Evolutionary conservation across 768 basidiomycete genomes (phyloP), one percentile per base, ranked within the genome.

Genomic region (Tylopilus cervinicoccineus): DNA sequence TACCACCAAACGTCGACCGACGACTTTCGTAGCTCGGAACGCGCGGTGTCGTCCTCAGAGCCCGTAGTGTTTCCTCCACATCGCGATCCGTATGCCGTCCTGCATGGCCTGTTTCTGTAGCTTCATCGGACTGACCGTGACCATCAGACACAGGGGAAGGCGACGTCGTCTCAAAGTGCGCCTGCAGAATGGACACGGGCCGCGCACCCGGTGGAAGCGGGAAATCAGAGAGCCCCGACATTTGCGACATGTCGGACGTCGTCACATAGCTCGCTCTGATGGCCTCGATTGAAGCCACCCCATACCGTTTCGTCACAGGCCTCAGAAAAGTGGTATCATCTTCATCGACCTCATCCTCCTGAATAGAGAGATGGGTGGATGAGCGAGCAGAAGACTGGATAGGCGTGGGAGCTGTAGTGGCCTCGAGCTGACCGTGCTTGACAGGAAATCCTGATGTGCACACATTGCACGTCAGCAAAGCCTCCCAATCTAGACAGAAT

Each of bases 171-270:
- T 74, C 72, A 52, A 73, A 73, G 50, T 72, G 78, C 0, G 78
- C 64, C 31, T 71, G 70, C 19, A 79, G 48, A n/a, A 76, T 62
- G 8, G 75, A 73, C 54, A 72, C 62, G 41, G 52, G 46, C 41
- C 56, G 44, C n/a, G 63, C 57, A 3, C 50, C 50, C 0, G 86
- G 86, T 4, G 86, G 86, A 9, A 66, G 67, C 2, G 86, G 86
- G 60, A 88, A 88, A 57, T 87, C 86, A 5, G 84, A 86, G 13
- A 88, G 73, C 9, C 74, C 73, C 2, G 86, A 87, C 73, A 88
- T 88, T 26, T 75, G 74, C 1, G 86, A 88, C 10, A 69, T 53
- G 31, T 65, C 70, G 0, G 83, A 84, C 2, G 73, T 75, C 27
- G 86, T 88, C 72, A 81, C 69, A 60, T 76, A 83, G 61, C 86